phyloP scores from a whole-genome alignment of 208 protist genomes.

The Trypanosoma rangeli region DNA sequence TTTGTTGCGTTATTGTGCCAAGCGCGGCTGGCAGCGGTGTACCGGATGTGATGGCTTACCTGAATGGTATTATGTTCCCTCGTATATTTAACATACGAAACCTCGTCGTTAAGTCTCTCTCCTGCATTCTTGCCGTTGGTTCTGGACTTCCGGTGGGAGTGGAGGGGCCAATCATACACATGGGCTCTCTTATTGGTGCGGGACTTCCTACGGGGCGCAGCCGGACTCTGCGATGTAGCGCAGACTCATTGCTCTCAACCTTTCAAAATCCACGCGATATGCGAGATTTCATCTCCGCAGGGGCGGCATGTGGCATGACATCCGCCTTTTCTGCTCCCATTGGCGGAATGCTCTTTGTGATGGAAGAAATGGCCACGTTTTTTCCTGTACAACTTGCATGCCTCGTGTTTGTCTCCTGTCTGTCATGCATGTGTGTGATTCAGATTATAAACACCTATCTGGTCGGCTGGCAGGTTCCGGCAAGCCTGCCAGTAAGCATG shows the following conservation, averaged over 20 bases:
- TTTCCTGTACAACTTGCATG: constrained; percentile 77
- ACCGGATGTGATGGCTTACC: constrained; percentile 86
- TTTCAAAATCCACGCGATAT: constrained; percentile 80
- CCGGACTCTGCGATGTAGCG: constrained; percentile 52
- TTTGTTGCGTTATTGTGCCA: constrained; percentile 75
- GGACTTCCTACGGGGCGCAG: constrained; percentile 78
- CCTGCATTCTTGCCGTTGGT: constrained; percentile 74
- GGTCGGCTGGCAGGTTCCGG: constrained; percentile 41
- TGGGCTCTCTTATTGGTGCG: constrained; percentile 85
- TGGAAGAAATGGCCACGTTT: constrained; percentile 90
- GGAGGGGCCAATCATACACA: constrained; percentile 94
- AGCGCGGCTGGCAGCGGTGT: constrained; percentile 75
- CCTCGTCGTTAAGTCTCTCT: constrained; percentile 74
- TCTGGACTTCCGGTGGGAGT: constrained; percentile 80
- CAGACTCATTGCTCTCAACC: constrained; percentile 47
- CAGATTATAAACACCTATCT: constrained; percentile 66
- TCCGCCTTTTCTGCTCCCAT: constrained; percentile 90
- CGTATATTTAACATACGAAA: constrained; percentile 81
- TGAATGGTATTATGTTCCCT: constrained; percentile 89
- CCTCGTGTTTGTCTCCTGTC: constrained; percentile 82
- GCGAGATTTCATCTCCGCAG: constrained; percentile 87
- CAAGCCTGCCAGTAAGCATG: constrained; percentile 11
- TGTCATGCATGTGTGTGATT: constrained; percentile 77
- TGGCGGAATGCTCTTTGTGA: constrained; percentile 88
- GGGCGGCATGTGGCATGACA: constrained; percentile 90